Conservation (phyloP, 495 filamentous ascomycete genomes). For the Daldinia decipiens region DNA sequence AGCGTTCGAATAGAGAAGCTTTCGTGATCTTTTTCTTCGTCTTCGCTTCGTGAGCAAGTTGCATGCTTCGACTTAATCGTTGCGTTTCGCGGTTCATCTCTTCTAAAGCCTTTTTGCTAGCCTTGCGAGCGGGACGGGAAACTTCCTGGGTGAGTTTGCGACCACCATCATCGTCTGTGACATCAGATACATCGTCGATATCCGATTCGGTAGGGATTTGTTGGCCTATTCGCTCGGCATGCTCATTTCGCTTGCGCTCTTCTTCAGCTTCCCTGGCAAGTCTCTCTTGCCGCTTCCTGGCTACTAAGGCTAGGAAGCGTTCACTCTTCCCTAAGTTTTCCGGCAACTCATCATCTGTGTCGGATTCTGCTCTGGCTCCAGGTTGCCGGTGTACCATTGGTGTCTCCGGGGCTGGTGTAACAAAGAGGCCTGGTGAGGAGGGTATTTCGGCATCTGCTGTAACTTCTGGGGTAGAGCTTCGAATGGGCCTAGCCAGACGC, state of each 20-base stretch:
- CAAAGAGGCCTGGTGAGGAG: constrained; percentile 52
- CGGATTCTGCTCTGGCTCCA: constrained; percentile 47
- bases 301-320: constrained; percentile 74
- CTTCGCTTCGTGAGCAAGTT: constrained; percentile 87
- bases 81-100: constrained; percentile 95
- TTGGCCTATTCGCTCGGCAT: constrained; percentile 51
- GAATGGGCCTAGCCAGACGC: constrained; percentile 46
- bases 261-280: constrained; percentile 70
- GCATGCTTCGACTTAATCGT: constrained; percentile 86
- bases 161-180: constrained; percentile 66
- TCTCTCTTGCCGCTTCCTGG: constrained; percentile 74
- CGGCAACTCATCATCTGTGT: constrained; percentile 59
- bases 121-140: constrained; percentile 78
- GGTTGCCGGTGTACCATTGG: constrained; percentile 24
- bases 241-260: constrained; percentile 61
- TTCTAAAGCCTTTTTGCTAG: constrained; percentile 95
- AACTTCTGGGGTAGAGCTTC: constrained; percentile 50
- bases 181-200: constrained; percentile 58
- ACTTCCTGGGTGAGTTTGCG: constrained; percentile 68
- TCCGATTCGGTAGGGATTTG: constrained; percentile 48
- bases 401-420: constrained; percentile 52
- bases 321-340: constrained; percentile 60
- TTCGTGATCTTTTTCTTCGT: constrained; percentile 94
- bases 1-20: constrained; percentile 81
- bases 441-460: constrained; percentile 23